Percentiles rank a stretch among this genome's conserved stretches.
These are phyloP conservation scores for Prunus fruticosa DNA, from an alignment of 306 rosid genomes.

Conservation along the genomic window DNA sequence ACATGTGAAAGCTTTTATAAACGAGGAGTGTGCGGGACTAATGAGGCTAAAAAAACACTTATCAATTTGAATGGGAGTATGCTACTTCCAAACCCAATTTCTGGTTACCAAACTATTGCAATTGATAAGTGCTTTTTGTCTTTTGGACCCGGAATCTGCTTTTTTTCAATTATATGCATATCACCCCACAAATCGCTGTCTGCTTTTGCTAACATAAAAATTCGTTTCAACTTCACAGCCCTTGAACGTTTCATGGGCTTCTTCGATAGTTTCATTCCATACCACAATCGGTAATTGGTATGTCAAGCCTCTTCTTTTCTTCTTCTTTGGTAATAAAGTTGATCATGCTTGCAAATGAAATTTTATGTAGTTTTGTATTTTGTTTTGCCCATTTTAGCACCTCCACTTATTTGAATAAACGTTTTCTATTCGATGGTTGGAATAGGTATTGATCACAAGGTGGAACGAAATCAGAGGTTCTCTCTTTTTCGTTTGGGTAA, in stretches of 20 bases:
- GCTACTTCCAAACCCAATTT: neutral
- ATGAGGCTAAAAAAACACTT: neutral
- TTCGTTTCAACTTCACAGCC: neutral
- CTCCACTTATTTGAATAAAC: no score
- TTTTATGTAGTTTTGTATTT: no score
- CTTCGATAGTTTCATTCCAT: neutral
- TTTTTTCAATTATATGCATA: neutral
- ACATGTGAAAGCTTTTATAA: no score
- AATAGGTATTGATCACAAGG: no score
- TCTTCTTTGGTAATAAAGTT: no score
- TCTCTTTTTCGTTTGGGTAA: no score
- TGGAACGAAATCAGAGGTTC: no score
- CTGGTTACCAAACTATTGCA: neutral
- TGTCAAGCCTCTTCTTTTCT: no score
- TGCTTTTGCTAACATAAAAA: neutral
- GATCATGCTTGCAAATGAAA: no score
- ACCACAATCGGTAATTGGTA: neutral
- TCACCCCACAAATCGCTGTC: neutral
- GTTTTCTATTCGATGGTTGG: no score
- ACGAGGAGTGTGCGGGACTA: no score
- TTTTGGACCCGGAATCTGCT: conserved; percentile 2
- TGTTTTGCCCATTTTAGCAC: no score
- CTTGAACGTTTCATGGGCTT: neutral
- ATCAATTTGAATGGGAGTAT: neutral
- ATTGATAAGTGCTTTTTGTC: neutral